Evolutionary conservation across 163 green algal genomes (phyloP).

Genomic region (Scenedesmus sp.): DNA sequence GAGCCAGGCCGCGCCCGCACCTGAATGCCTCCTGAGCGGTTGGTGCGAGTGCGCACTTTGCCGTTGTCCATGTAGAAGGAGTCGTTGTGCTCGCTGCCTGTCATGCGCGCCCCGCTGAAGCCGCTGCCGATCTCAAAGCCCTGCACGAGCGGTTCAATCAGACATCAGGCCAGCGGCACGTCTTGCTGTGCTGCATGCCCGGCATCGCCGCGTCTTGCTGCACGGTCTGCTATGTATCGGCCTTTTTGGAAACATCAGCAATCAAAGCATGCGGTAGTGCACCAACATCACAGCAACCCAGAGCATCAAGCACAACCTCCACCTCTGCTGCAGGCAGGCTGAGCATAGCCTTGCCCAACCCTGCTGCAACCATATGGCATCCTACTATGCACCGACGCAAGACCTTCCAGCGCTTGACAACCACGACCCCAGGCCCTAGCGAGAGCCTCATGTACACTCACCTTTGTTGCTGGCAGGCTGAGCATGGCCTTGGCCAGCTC

Average conservation of each 20-base stretch:
- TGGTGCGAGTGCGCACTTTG: conserved; percentile 91
- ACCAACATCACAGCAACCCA: background rate
- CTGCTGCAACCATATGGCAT: conserved; percentile 99
- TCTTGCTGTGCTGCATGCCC: too few species aligned
- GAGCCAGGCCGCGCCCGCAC: too few species aligned
- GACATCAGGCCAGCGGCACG: too few species aligned
- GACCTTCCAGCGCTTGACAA: background rate
- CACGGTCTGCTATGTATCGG: too few species aligned
- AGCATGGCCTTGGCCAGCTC: conserved; percentile 98
- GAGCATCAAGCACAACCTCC: background rate
- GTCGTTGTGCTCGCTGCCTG: conserved; percentile 98
- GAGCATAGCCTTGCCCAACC: conserved; percentile 97
- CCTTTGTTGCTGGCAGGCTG: conserved; percentile 93
- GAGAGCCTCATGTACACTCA: too few species aligned
- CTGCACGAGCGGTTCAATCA: background rate
- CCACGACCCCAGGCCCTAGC: background rate
- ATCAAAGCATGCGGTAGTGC: too few species aligned
- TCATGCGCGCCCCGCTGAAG: conserved; percentile 89
- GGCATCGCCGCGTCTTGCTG: too few species aligned
- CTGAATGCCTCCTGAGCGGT: conserved; percentile 73
- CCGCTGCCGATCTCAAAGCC: conserved; percentile 97
- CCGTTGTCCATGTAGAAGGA: conserved; percentile 91
- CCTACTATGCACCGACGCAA: conserved; percentile 90
- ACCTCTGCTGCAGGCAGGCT: conserved; percentile 92
- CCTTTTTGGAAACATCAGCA: too few species aligned